These are phyloP conservation scores for Epichloe gansuensis DNA, from an alignment of 2,329 filamentous ascomycete genomes.

Conservation along the genomic window DNA sequence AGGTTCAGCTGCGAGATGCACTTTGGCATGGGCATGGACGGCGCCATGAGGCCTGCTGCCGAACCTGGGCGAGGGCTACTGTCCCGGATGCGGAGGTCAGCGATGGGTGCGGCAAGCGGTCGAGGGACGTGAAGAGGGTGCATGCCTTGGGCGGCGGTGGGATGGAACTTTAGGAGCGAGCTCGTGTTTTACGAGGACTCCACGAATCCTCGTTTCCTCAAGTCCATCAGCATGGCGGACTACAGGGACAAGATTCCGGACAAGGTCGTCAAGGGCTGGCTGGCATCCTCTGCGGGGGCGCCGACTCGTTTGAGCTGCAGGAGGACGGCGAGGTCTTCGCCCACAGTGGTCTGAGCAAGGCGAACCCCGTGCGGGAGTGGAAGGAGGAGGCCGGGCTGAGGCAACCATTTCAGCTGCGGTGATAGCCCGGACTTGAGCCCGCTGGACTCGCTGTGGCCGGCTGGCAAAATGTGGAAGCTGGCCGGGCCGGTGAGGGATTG, in stretches of 20 bases:
- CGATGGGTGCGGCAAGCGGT: conserved; percentile 16
- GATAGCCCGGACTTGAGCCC: conserved; percentile 26
- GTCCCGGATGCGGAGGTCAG: conserved; percentile 14
- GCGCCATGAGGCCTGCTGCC: conserved; percentile 23
- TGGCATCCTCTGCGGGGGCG: conserved; percentile 8
- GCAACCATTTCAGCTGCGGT: conserved; percentile 23
- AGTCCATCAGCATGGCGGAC: conserved; percentile 22
- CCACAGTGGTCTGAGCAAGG: conserved; percentile 23
- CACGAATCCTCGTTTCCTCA: conserved; percentile 20
- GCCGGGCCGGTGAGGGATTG: conserved; percentile 15
- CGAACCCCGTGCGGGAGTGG: conserved; percentile 24
- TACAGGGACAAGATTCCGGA: conserved; percentile 24
- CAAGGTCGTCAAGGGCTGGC: conserved; percentile 22
- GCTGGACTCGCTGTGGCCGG: conserved; percentile 24
- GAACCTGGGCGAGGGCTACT: conserved; percentile 21
- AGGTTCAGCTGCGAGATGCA: conserved; percentile 26
- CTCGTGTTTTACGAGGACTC: conserved; percentile 25
- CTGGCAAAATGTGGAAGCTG: conserved; percentile 21
- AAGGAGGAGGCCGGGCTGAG: conserved; percentile 21
- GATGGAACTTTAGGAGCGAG: conserved; percentile 26
- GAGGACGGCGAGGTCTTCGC: conserved; percentile 25
- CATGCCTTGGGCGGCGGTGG: conserved; percentile 26
- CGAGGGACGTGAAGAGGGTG: conserved; percentile 21
- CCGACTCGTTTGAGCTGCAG: conserved; percentile 19
- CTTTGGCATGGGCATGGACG: conserved; percentile 26